Evolutionary conservation across 1,139 yeast genomes (phyloP).

Genomic region (Blastobotrys illinoisensis): DNA sequence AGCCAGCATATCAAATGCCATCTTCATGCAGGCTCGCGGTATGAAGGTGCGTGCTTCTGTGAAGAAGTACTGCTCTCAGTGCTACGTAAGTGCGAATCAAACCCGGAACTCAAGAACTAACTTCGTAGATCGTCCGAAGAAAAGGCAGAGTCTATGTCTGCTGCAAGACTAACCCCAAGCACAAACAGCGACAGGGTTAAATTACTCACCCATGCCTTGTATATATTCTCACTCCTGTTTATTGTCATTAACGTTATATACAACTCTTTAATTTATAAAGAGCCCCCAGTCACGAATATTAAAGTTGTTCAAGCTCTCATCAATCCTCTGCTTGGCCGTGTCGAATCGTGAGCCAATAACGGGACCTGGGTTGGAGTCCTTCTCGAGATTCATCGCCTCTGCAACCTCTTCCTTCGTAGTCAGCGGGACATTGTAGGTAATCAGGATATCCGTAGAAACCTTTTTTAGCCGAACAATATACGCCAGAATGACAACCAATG

Average conservation of each 20-base stretch:
- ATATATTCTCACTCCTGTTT: background rate
- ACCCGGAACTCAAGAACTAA: background rate
- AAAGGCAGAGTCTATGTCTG: slow-evolving; percentile 90
- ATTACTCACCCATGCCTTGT: background rate
- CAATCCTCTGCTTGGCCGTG: slow-evolving; percentile 20
- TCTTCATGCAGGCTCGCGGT: slow-evolving; percentile 37
- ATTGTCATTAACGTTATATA: background rate
- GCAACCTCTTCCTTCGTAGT: slow-evolving; percentile 13
- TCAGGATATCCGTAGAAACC: slow-evolving; percentile 55
- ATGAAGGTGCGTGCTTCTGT: slow-evolving; percentile 78
- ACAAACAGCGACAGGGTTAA: slow-evolving; percentile 94
- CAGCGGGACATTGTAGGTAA: slow-evolving; percentile 57
- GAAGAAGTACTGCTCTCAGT: slow-evolving; percentile 85
- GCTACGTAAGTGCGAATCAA: slow-evolving; percentile 46
- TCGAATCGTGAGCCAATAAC: slow-evolving; percentile 14
- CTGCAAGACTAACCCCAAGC: slow-evolving; percentile 89
- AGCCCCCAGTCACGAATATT: slow-evolving; percentile 41
- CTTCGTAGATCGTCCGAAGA: slow-evolving; percentile 64
- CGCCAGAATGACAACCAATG: slow-evolving; percentile 32
- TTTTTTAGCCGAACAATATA: slow-evolving; percentile 37
- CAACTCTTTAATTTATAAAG: slow-evolving; percentile 27
- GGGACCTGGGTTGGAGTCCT: slow-evolving; percentile 12
- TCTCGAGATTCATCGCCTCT: slow-evolving; percentile 25
- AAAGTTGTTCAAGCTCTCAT: slow-evolving; percentile 26
- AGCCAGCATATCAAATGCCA: slow-evolving; percentile 13